Evolutionary conservation across 1,139 yeast genomes (phyloP).

Genomic region (Kodamaea derodonti): DNA sequence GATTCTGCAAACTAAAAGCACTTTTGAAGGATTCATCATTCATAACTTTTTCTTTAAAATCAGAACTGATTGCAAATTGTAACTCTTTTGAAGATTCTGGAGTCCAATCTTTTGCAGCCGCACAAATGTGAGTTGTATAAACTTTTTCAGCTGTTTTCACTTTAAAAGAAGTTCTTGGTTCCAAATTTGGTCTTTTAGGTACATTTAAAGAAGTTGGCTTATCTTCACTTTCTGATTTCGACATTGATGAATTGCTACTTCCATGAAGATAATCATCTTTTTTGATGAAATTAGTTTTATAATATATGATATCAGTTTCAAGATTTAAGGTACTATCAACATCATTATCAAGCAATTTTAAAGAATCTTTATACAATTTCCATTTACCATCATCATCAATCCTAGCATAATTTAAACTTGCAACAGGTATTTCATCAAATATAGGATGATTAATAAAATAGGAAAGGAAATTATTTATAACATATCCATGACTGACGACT

Average conservation of each 20-base stretch:
- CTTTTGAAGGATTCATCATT: slow-evolving; percentile 38
- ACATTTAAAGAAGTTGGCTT: neutral
- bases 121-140: slow-evolving; percentile 30
- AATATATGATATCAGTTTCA: slow-evolving; percentile 44
- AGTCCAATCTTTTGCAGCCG: slow-evolving; percentile 39
- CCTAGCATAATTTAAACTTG: slow-evolving; percentile 33
- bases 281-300: slow-evolving; percentile 43
- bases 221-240: neutral
- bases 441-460: slow-evolving; percentile 45
- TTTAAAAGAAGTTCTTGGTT: slow-evolving; percentile 9
- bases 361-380: slow-evolving; percentile 34
- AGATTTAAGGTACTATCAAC: slow-evolving; percentile 34
- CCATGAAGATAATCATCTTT: slow-evolving; percentile 24
- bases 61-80: slow-evolving; percentile 17
- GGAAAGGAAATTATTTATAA: slow-evolving; percentile 37
- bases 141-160: slow-evolving; percentile 5
- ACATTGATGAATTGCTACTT: neutral
- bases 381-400: slow-evolving; percentile 21
- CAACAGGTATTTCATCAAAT: slow-evolving; percentile 46
- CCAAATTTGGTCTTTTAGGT: slow-evolving; percentile 5
- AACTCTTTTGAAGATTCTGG: slow-evolving; percentile 23
- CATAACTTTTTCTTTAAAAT: slow-evolving; percentile 34
- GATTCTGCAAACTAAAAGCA: slow-evolving; percentile 27
- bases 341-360: slow-evolving; percentile 25
- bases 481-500: slow-evolving; percentile 43